These are phyloP conservation scores for Clarkia xantiana DNA, from an alignment of 345 rosid species.

Conservation along the genomic window DNA sequence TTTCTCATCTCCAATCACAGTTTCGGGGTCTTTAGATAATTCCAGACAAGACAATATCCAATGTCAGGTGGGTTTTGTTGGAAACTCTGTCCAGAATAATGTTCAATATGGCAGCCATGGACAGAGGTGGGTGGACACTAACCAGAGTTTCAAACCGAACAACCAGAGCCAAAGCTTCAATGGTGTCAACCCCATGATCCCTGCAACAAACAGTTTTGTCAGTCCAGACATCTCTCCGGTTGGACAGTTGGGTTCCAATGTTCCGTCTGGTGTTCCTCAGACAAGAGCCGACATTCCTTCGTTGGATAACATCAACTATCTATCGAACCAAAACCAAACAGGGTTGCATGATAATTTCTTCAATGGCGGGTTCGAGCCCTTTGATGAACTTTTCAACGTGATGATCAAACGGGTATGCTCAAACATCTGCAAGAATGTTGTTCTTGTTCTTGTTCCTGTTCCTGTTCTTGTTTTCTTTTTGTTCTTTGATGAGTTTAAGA, in stretches of 20 bases:
- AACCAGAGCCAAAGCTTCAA: no score
- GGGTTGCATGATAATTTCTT: constrained; percentile 31
- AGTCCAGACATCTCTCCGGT: constrained; percentile 21
- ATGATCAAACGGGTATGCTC: constrained; percentile 52
- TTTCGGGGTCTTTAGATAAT: constrained; percentile 19
- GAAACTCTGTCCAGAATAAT: constrained; percentile 13
- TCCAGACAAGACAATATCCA: constrained; percentile 24
- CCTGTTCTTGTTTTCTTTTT: not conserved
- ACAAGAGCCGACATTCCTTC: constrained; percentile 21
- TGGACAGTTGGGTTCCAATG: constrained; percentile 21
- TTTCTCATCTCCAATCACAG: constrained; percentile 25
- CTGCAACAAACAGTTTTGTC: no score
- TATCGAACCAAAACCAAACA: constrained; percentile 20
- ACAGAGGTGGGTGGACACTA: constrained; percentile 2
- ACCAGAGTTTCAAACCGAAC: no score
- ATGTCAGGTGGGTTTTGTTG: constrained; percentile 29
- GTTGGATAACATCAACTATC: constrained; percentile 20
- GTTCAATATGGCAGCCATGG: constrained; percentile 23
- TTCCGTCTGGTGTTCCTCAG: constrained; percentile 16
- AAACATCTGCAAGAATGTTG: no score
- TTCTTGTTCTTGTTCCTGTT: not conserved
- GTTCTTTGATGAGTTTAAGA: not conserved
- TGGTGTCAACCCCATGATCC: no score
- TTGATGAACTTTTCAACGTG: constrained; percentile 57
- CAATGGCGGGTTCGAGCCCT: constrained; percentile 32